phyloP scores from a whole-genome alignment of 768 basidiomycete species.

The Rhodotorula taiwanensis region DNA sequence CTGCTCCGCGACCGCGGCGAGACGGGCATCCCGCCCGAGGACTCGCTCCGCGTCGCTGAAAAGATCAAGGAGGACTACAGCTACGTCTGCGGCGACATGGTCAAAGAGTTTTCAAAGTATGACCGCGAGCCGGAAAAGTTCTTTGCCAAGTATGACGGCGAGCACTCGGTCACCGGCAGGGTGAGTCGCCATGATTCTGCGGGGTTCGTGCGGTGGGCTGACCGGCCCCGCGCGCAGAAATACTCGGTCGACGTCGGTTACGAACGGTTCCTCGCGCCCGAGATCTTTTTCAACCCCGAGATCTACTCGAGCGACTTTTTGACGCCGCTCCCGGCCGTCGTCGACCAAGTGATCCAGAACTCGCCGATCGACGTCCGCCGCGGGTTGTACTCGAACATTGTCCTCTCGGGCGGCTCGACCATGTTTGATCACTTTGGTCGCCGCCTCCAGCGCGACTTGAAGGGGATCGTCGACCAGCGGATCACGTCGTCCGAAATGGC shows the following conservation, averaged over 20 bases:
- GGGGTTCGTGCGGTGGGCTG: too few relatives aligned
- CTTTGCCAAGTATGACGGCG: slow-evolving; percentile 87
- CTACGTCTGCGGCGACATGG: slow-evolving; percentile 98
- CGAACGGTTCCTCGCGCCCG: slow-evolving; percentile 96
- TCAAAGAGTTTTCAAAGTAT: slow-evolving; percentile 97
- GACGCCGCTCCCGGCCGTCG: slow-evolving; percentile 90
- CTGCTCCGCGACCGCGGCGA: slow-evolving; percentile 93
- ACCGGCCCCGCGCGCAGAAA: slow-evolving; percentile 54
- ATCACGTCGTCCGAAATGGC: slow-evolving; percentile 67
- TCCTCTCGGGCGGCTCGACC: slow-evolving; percentile 91
- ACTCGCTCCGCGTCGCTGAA: slow-evolving; percentile 81
- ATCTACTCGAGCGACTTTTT: slow-evolving; percentile 96
- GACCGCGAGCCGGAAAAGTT: slow-evolving; percentile 91
- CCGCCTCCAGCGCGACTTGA: slow-evolving; percentile 88
- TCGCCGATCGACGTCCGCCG: slow-evolving; percentile 96
- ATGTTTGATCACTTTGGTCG: slow-evolving; percentile 99
- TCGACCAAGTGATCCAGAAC: slow-evolving; percentile 89
- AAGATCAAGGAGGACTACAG: slow-evolving; percentile 97
- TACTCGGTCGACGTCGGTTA: slow-evolving; percentile 92
- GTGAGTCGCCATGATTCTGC: slow-evolving; percentile 50
- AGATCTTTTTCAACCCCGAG: slow-evolving; percentile 99
- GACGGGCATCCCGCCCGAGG: slow-evolving; percentile 81
- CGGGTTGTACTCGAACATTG: slow-evolving; percentile 97
- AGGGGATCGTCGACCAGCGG: slow-evolving; percentile 84
- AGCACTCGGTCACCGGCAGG: slow-evolving; percentile 84